phyloP scores from a whole-genome alignment of 495 filamentous ascomycete genomes.

The Tuber indicum region DNA sequence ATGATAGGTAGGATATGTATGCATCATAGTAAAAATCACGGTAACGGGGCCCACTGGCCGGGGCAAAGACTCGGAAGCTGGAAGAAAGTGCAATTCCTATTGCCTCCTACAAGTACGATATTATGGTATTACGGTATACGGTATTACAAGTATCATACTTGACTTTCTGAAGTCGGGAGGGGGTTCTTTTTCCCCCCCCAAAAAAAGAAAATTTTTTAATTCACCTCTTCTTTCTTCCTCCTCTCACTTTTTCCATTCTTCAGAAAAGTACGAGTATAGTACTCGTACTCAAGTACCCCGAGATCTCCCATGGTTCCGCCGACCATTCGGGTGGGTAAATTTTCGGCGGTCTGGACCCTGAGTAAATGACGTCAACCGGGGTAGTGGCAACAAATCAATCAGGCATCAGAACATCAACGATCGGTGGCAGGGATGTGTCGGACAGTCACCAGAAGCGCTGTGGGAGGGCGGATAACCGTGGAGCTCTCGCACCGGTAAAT shows the following conservation, averaged over 20 bases:
- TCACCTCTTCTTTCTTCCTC: no score
- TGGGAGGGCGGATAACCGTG: conserved; percentile 20
- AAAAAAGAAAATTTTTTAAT: no score
- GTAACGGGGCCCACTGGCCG: not conserved
- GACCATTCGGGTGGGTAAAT: conserved; percentile 16
- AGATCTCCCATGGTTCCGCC: conserved; percentile 10
- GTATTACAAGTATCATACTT: not conserved
- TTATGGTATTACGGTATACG: not conserved
- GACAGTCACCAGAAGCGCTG: conserved; percentile 24
- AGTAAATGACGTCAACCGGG: conserved; percentile 30
- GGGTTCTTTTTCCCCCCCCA: no score
- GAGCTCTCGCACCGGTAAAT: not conserved
- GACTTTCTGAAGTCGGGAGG: not conserved
- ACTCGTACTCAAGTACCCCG: not conserved
- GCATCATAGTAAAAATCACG: not conserved
- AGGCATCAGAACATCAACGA: conserved; percentile 13
- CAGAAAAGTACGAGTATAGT: not conserved
- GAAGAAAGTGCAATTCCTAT: not conserved
- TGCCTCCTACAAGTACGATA: not conserved
- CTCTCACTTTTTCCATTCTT: not conserved
- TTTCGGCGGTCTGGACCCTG: conserved; percentile 31
- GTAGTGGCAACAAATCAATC: not conserved
- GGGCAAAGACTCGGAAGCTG: not conserved
- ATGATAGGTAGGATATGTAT: not conserved
- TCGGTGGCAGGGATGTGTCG: conserved; percentile 26